Base-by-base conservation (phyloP, 768 basidiomycete species). In the Leccinum variicolor region DNA sequence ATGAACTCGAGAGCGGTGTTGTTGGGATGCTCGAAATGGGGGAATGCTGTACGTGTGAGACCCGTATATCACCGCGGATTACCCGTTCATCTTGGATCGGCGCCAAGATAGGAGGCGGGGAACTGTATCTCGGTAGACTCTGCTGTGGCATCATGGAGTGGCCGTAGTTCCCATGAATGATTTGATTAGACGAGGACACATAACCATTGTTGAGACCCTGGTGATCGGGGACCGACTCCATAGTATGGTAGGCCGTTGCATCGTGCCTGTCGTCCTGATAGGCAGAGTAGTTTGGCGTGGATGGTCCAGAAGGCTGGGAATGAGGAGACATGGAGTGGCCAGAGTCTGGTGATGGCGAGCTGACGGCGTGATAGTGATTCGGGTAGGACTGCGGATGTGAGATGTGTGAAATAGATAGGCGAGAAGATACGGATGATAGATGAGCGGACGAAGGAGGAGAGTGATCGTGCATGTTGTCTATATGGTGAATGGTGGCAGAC, bases 361-460 rank as follows among this genome's bases (percentile, higher is more conserved):
- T 70, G 52, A 73, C 72, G 5, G 62, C 69, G 61, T 58, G 73
- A 58, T 65, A 78, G 67, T 62, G 76, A 4, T 5, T 69, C 50
- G 75, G 70, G 56, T 80, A 78, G 21, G 77, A 69, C 13, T 80
- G 79, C 0, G 82, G 81, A 57, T 83, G 81, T 0, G 82, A 83
- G 23, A 84, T 80, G 56, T 84, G 83, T 0, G 83, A 83, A 25
- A 85, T 82, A 6, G 83, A 84, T 43, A 83, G 79, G 10, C 84
- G 79, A n/a, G 82, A 84, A 4, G 77, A 70, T 3, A 77, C 70
- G 4, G 80, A 67, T 0, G 75, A 66, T 8, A 69, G 67, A 53
- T 66, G 70, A 2, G 66, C 64, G 3, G 68, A 71, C 15, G 69
- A 57, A 11, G 69, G 74, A 55, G 58, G 76, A 48, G 71, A 69